These are phyloP conservation scores for Pleoardoris graminearum DNA, from an alignment of 2,329 filamentous ascomycete genomes.

Conservation along the genomic window DNA sequence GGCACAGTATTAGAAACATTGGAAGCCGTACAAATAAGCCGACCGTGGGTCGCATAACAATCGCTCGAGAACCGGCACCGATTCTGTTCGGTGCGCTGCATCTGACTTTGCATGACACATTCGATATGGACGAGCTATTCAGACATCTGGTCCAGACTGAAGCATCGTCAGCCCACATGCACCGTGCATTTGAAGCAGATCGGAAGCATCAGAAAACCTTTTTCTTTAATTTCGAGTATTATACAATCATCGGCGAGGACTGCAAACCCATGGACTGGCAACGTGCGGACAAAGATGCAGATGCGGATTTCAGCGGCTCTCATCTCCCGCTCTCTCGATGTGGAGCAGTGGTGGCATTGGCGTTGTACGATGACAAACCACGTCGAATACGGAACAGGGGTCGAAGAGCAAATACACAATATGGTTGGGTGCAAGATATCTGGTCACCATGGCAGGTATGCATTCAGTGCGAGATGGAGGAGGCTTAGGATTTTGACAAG, in stretches of 20 bases:
- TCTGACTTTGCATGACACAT: slow-evolving; percentile 59
- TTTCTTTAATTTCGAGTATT: slow-evolving; percentile 68
- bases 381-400: slow-evolving; percentile 55
- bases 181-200: slow-evolving; percentile 54
- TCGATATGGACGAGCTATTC: slow-evolving; percentile 66
- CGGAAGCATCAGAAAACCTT: slow-evolving; percentile 59
- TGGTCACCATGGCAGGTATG: slow-evolving; percentile 64
- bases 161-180: slow-evolving; percentile 52
- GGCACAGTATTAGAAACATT: slow-evolving; percentile 39
- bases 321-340: slow-evolving; percentile 65
- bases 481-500: not conserved
- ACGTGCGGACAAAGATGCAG: slow-evolving; percentile 54
- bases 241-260: slow-evolving; percentile 61
- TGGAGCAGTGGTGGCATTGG: slow-evolving; percentile 62
- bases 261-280: slow-evolving; percentile 65
- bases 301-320: slow-evolving; percentile 45
- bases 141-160: slow-evolving; percentile 57
- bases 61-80: slow-evolving; percentile 64
- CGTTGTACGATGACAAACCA: slow-evolving; percentile 57
- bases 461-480: not conserved
- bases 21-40: slow-evolving; percentile 44
- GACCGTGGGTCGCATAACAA: slow-evolving; percentile 62
- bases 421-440: slow-evolving; percentile 61
- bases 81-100: slow-evolving; percentile 64
- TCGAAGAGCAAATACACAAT: slow-evolving; percentile 52